phyloP scores from a whole-genome alignment of 805 yeast genomes.

The Candida broadrunensis region DNA sequence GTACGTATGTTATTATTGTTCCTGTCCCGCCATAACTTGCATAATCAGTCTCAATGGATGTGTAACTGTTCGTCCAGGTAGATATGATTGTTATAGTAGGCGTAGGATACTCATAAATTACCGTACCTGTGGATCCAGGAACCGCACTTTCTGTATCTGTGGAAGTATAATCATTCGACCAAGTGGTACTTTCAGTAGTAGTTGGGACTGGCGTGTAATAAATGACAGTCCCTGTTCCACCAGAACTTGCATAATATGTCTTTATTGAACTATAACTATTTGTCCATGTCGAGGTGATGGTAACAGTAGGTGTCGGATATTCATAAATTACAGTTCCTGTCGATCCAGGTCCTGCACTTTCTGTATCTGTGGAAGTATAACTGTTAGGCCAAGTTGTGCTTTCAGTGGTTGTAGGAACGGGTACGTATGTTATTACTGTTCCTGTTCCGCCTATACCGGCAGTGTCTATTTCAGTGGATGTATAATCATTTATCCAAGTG shows the following conservation, averaged over 20 bases:
- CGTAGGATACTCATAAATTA: background rate
- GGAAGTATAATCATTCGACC: background rate
- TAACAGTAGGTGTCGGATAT: background rate
- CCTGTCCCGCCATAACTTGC: background rate
- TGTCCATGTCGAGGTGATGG: background rate
- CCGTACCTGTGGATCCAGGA: background rate
- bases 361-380: background rate
- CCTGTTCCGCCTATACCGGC: too few relatives aligned
- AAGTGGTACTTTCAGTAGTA: background rate
- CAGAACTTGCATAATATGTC: background rate
- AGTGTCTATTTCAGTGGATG: too few relatives aligned
- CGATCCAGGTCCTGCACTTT: background rate
- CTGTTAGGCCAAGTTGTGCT: background rate
- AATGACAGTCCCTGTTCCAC: background rate
- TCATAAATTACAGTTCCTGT: background rate
- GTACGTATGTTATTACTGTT: too few relatives aligned
- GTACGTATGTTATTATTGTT: background rate
- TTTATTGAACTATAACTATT: background rate
- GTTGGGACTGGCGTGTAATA: background rate
- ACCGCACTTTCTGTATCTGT: background rate
- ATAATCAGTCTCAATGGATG: background rate
- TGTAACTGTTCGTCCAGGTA: background rate
- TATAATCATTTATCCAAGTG: too few relatives aligned
- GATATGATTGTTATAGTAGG: background rate
- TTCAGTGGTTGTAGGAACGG: background rate